Percentiles rank a stretch among this genome's conserved stretches.
These are phyloP conservation scores for Penicillium sclerotiorum DNA, from an alignment of 2,329 filamentous ascomycete genomes.

Conservation along the genomic window DNA sequence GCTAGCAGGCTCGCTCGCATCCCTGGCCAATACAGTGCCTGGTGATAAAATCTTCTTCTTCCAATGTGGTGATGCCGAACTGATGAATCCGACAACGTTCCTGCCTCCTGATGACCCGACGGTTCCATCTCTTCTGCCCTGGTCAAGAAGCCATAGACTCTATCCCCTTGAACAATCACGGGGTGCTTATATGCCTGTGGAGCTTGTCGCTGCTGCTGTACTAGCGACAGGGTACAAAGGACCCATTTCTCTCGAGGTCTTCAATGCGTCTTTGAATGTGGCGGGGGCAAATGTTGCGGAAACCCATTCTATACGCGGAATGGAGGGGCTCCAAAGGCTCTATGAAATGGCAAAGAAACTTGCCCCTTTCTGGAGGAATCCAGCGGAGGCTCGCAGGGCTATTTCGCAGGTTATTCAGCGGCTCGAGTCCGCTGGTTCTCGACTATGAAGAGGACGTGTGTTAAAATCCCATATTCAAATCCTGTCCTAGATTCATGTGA, in stretches of 20 bases:
- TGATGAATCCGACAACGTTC: slow-evolving; percentile 28
- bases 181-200: slow-evolving; percentile 37
- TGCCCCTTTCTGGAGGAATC: slow-evolving; percentile 27
- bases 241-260: slow-evolving; percentile 37
- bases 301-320: slow-evolving; percentile 30
- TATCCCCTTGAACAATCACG: slow-evolving; percentile 30
- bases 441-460: slow-evolving; percentile 7
- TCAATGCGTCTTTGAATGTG: slow-evolving; percentile 31
- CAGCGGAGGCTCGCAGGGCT: not conserved
- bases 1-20: slow-evolving; percentile 27
- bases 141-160: slow-evolving; percentile 35
- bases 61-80: slow-evolving; percentile 35
- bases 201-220: slow-evolving; percentile 34
- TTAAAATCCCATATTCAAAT: too few relatives aligned
- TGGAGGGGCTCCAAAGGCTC: slow-evolving; percentile 23
- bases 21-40: slow-evolving; percentile 29
- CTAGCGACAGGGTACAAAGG: slow-evolving; percentile 35
- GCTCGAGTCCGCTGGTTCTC: not conserved
- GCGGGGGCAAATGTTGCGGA: slow-evolving; percentile 21
- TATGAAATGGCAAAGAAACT: slow-evolving; percentile 15
- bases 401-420: slow-evolving; percentile 6
- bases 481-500: too few relatives aligned
- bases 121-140: slow-evolving; percentile 31
- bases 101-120: slow-evolving; percentile 22
- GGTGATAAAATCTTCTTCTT: slow-evolving; percentile 39